Evolutionary conservation across 768 basidiomycete species (phyloP).

Genomic region (Boletus bicolor): DNA sequence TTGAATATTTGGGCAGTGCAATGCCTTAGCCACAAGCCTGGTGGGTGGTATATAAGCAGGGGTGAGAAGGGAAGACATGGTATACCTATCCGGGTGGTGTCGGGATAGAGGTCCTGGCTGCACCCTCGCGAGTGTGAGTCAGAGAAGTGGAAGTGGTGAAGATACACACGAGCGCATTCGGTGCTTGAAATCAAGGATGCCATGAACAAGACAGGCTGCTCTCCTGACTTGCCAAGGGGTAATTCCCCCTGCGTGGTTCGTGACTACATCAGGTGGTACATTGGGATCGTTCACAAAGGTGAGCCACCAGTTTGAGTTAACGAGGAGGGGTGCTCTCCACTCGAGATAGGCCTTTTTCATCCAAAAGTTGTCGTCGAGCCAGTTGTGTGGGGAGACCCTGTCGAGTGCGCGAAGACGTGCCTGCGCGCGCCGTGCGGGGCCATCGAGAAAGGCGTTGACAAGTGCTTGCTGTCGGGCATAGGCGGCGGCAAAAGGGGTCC

Average conservation of each 20-base stretch:
- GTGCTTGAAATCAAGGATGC: constrained; percentile 71
- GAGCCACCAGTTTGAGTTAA: constrained; percentile 98
- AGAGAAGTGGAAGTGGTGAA: neutral
- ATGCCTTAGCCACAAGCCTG: constrained; percentile 64
- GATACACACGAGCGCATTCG: constrained; percentile 56
- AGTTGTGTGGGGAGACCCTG: constrained; percentile 79
- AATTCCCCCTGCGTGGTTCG: constrained; percentile 34
- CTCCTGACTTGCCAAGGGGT: constrained; percentile 84
- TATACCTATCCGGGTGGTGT: constrained; percentile 68
- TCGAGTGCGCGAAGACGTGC: constrained; percentile 61
- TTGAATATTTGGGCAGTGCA: constrained; percentile 67
- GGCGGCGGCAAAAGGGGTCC: constrained; percentile 39
- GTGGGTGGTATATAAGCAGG: neutral
- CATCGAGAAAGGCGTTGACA: constrained; percentile 16
- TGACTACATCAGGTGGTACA: constrained; percentile 45
- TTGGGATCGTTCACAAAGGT: constrained; percentile 71
- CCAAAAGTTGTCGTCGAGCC: constrained; percentile 96
- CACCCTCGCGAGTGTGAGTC: constrained; percentile 5
- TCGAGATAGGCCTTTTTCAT: constrained; percentile 82
- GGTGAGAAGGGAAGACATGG: neutral
- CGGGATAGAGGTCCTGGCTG: constrained; percentile 68
- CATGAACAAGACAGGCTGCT: constrained; percentile 76
- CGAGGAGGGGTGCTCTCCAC: constrained; percentile 77
- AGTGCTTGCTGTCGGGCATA: constrained; percentile 20
- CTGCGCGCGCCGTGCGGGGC: constrained; percentile 19